These are phyloP conservation scores for Arthrobotrys pseudoclavata DNA, from an alignment of 2,329 filamentous ascomycete species.

Conservation along the genomic window DNA sequence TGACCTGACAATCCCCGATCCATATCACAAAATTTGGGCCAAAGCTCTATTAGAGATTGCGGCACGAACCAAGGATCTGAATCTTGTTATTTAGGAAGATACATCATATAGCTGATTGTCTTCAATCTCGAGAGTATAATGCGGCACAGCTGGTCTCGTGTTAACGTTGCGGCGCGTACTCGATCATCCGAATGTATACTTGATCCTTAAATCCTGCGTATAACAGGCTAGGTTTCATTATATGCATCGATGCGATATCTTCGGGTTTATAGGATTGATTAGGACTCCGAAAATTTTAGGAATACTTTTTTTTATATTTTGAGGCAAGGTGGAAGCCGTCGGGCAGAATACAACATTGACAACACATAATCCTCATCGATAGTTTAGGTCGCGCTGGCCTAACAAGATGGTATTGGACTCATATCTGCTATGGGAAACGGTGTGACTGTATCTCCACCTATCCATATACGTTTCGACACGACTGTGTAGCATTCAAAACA, in stretches of 20 bases:
- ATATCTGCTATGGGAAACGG: background rate
- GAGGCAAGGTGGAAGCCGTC: no score
- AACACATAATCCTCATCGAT: conserved; percentile 2
- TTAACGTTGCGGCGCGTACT: background rate
- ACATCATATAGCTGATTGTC: background rate
- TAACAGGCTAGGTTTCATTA: background rate
- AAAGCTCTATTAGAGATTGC: background rate
- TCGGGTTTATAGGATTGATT: background rate
- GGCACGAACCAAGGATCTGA: background rate
- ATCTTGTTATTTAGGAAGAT: background rate
- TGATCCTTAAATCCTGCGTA: background rate
- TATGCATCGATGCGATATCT: background rate
- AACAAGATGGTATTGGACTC: background rate
- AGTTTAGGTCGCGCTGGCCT: no score
- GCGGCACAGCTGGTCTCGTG: background rate
- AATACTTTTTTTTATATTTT: background rate
- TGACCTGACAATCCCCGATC: background rate
- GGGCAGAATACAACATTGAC: conserved; percentile 13
- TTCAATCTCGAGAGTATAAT: background rate
- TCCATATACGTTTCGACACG: background rate
- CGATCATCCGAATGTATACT: background rate
- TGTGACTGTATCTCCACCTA: background rate
- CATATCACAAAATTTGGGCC: background rate
- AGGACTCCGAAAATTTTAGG: background rate
- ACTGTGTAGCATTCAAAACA: background rate